Conservation (phyloP, 2,329 filamentous ascomycete species). For the Arachnomyces sp. region DNA sequence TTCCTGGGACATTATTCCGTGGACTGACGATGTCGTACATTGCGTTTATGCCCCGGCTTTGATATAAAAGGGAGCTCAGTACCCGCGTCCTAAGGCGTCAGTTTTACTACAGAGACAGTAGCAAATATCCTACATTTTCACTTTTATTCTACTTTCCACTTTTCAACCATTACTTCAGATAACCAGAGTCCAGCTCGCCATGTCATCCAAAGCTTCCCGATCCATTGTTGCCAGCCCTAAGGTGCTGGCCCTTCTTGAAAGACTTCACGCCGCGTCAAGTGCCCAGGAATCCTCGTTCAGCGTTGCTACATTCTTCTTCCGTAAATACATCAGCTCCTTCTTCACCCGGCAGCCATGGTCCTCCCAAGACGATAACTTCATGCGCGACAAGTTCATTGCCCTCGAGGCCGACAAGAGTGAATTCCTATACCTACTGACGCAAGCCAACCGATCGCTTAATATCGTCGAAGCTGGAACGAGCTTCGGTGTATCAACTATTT, state of each 20-base stretch:
- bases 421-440: constrained; percentile 48
- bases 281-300: constrained; percentile 23
- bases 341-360: constrained; percentile 8
- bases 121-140: too few relatives aligned
- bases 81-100: too few relatives aligned
- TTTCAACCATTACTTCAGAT: not conserved
- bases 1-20: too few relatives aligned
- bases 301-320: constrained; percentile 16
- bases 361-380: constrained; percentile 27
- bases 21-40: too few relatives aligned
- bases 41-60: too few relatives aligned
- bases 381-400: constrained; percentile 52
- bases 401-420: constrained; percentile 52
- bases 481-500: constrained; percentile 56
- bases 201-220: constrained; percentile 7
- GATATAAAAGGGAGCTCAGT: too few relatives aligned
- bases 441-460: constrained; percentile 40
- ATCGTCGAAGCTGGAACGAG: constrained; percentile 55
- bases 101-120: too few relatives aligned
- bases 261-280: constrained; percentile 25
- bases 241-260: constrained; percentile 20
- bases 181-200: not conserved
- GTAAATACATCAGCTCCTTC: constrained; percentile 11
- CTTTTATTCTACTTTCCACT: not conserved
- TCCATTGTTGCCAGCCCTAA: constrained; percentile 10